Conservation (phyloP, 371 early-diverging fungal genomes). For the Mortierella sp. region DNA sequence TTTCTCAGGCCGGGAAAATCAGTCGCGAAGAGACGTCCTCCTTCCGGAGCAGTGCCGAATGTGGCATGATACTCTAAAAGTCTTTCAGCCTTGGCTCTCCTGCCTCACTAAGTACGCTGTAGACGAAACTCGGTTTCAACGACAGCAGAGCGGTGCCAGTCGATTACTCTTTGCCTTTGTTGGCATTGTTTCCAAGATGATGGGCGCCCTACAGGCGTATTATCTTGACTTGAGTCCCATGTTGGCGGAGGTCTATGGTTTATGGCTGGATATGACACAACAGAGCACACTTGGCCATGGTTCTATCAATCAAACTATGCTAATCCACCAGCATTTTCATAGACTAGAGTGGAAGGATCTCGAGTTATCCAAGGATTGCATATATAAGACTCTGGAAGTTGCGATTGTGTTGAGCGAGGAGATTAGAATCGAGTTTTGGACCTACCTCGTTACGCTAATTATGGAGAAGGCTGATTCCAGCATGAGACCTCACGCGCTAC, state of each 20-base stretch:
- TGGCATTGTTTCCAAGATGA: slow-evolving; percentile 43
- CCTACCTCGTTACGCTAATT: slow-evolving; percentile 31
- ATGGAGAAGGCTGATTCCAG: slow-evolving; percentile 43
- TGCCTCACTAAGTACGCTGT: slow-evolving; percentile 43
- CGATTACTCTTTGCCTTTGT: slow-evolving; percentile 47
- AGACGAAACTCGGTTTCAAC: slow-evolving; percentile 44
- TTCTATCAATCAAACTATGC: slow-evolving; percentile 38
- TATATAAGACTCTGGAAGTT: slow-evolving; percentile 28
- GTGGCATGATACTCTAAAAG: slow-evolving; percentile 38
- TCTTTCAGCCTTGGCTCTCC: slow-evolving; percentile 49
- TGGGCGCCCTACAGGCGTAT: slow-evolving; percentile 18
- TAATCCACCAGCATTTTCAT: slow-evolving; percentile 51
- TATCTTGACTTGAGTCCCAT: slow-evolving; percentile 24
- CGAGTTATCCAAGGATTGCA: slow-evolving; percentile 20
- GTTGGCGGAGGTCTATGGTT: slow-evolving; percentile 26
- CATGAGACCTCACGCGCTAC: slow-evolving; percentile 19
- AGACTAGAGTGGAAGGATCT: slow-evolving; percentile 46
- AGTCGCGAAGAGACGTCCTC: not conserved
- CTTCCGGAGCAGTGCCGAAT: slow-evolving; percentile 21
- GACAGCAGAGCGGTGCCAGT: slow-evolving; percentile 46
- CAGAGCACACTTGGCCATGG: slow-evolving; percentile 25
- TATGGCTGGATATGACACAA: slow-evolving; percentile 32
- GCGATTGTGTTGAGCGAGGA: slow-evolving; percentile 20
- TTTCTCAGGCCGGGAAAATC: not conserved
- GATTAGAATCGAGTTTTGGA: slow-evolving; percentile 44